These are phyloP conservation scores for Triticum aestivum DNA, from an alignment of 176 grass and related monocot species.

Conservation along the genomic window DNA sequence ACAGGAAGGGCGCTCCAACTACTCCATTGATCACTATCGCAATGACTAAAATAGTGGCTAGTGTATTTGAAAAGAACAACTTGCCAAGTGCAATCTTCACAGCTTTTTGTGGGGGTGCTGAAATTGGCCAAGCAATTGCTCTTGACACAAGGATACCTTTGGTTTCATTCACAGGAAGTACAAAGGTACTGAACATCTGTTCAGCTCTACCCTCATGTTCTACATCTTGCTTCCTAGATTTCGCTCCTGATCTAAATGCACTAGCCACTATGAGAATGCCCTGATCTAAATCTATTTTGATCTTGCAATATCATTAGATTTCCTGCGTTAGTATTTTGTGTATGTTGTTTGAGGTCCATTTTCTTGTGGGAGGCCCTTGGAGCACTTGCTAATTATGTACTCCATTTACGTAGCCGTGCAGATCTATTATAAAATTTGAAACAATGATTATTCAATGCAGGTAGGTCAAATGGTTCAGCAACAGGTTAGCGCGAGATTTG, in stretches of 20 bases:
- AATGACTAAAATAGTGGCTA: conserved; percentile 85
- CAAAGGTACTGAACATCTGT: conserved; percentile 55
- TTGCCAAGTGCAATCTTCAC: conserved; percentile 91
- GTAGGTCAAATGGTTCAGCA: conserved; percentile 87
- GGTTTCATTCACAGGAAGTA: conserved; percentile 97
- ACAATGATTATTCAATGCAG: conserved; percentile 46
- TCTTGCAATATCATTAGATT: not conserved
- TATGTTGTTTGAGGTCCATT: not conserved
- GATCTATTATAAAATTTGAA: conserved; percentile 4
- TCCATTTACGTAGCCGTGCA: not conserved
- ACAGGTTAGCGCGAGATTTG: conserved; percentile 75
- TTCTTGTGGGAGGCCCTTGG: not conserved
- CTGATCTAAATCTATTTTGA: not conserved
- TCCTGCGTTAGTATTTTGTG: not conserved
- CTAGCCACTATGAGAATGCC: not conserved
- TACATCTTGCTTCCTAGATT: not conserved
- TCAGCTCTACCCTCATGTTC: not conserved
- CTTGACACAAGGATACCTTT: conserved; percentile 74
- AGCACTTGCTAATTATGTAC: conserved; percentile 7
- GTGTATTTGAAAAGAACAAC: conserved; percentile 94
- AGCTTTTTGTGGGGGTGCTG: conserved; percentile 88
- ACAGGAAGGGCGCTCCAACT: conserved; percentile 97
- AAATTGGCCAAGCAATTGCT: conserved; percentile 88
- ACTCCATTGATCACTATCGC: conserved; percentile 97
- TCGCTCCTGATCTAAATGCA: not conserved